Base-by-base conservation (phyloP, 768 basidiomycete species). In the Lepiota venenata region DNA sequence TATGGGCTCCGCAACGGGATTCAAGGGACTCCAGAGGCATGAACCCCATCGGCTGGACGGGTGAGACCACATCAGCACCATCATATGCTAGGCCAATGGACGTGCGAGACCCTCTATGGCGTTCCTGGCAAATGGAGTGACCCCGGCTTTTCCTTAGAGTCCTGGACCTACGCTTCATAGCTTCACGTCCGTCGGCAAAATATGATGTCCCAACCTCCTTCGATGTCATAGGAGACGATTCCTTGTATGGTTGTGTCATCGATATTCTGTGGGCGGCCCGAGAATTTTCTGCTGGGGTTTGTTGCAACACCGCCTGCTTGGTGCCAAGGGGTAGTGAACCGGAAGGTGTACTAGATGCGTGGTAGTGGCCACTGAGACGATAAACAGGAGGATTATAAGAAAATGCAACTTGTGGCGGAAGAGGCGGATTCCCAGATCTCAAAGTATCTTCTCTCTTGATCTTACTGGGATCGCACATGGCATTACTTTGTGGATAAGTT, bases 61-160 rank as follows among this genome's bases (percentile, higher is more conserved):
- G 80, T 8, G 82, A 81, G 2, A 65, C 60, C 25, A 76, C 63
- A 51, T 82, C 81, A 37, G 77, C 75, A 36, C 79, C 81, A 54
- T 78, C 81, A 55, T 87, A 85, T 3, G 83, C 76, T 36, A 74
- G 68, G 18, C 67, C 74, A 38, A 68, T 66, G 40, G 59, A 61
- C 22, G 63, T 63, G 35, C 46, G 56, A 22, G 60, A 61, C 14
- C 70, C 75, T 45, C 70, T 66, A 15, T 72, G 62, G 21, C 60
- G 50, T 47, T 50, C 61, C 48, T 56, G 64, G 56, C 55, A 63
- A 36, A 63, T 61, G 39, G 51, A 55, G 54, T 63, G 57, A 46
- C 57, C 56, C 32, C 63, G 60, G 36, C 64, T 69, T 39, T 65
- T 65, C 46, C 66, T 56, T 52, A 21, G 56, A 72, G 35, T 71